phyloP scores from a whole-genome alignment of 2,329 filamentous ascomycete species.

The Allantophomopsis cytisporea region DNA sequence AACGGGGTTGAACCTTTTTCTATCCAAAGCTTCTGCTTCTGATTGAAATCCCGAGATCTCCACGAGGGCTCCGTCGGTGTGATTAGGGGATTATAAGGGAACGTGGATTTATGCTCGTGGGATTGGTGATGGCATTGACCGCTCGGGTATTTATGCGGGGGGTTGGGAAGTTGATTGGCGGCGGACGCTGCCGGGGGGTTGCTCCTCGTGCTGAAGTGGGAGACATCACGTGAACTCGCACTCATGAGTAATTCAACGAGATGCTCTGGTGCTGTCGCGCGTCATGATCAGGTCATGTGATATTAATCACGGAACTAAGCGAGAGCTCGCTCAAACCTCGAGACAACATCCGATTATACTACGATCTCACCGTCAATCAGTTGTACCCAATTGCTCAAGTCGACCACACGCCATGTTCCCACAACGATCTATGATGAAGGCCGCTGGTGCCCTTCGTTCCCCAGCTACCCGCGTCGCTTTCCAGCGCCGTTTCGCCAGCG shows the following conservation, averaged over 20 bases:
- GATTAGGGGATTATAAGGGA: too few species aligned
- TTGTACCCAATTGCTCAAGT: slow-evolving; percentile 13
- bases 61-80: too few species aligned
- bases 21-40: too few species aligned
- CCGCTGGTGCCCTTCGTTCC: slow-evolving; percentile 46
- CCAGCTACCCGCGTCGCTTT: slow-evolving; percentile 37
- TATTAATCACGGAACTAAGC: background rate
- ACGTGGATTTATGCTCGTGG: too few species aligned
- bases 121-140: too few species aligned
- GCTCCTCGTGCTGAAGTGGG: too few species aligned
- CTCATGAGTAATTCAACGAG: background rate
- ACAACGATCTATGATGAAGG: slow-evolving; percentile 46
- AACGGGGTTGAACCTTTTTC: too few species aligned
- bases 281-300: slow-evolving; percentile 15
- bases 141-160: too few species aligned
- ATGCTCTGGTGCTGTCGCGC: slow-evolving; percentile 9
- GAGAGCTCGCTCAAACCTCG: background rate
- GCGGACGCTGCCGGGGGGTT: too few species aligned
- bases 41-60: too few species aligned
- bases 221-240: too few species aligned
- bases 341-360: slow-evolving; percentile 3
- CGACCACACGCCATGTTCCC: slow-evolving; percentile 41
- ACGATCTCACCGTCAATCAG: background rate
- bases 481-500: slow-evolving; percentile 58
- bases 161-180: too few species aligned